Conservation (phyloP, 345 rosid genomes). For the Pelargonium nanum region DNA sequence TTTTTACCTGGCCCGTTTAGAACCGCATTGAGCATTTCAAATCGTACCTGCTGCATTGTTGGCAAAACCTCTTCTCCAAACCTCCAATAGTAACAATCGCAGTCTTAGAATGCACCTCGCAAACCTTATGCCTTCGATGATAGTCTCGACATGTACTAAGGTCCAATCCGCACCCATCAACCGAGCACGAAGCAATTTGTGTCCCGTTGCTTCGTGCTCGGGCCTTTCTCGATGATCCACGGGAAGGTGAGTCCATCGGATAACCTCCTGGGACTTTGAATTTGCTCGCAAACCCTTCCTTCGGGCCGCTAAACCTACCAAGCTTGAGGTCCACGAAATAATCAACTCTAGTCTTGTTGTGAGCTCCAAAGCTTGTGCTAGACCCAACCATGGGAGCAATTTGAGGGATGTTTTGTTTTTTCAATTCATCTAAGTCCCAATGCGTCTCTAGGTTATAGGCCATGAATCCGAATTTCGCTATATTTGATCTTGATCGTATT, state of each 20-base stretch:
- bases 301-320: conserved; percentile 12
- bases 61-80: conserved; percentile 72
- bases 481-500: background rate
- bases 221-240: conserved; percentile 21
- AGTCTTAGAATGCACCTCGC: conserved; percentile 69
- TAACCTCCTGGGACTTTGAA: conserved; percentile 9
- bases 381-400: conserved; percentile 12
- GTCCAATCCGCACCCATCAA: conserved; percentile 64
- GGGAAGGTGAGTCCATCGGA: conserved; percentile 16
- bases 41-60: conserved; percentile 81
- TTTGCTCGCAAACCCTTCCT: conserved; percentile 3
- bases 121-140: conserved; percentile 74
- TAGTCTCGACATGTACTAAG: conserved; percentile 64
- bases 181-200: conserved; percentile 49
- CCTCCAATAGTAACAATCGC: conserved; percentile 57
- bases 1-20: too few relatives aligned
- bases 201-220: conserved; percentile 19
- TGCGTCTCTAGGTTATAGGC: conserved; percentile 11
- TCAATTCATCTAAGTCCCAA: conserved; percentile 8
- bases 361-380: conserved; percentile 10
- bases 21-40: background rate
- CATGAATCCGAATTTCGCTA: conserved; percentile 13
- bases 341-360: background rate
- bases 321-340: conserved; percentile 12
- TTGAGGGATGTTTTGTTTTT: conserved; percentile 7